Base-by-base conservation (phyloP, 208 protist species). In the Trypanosoma cruzi region DNA sequence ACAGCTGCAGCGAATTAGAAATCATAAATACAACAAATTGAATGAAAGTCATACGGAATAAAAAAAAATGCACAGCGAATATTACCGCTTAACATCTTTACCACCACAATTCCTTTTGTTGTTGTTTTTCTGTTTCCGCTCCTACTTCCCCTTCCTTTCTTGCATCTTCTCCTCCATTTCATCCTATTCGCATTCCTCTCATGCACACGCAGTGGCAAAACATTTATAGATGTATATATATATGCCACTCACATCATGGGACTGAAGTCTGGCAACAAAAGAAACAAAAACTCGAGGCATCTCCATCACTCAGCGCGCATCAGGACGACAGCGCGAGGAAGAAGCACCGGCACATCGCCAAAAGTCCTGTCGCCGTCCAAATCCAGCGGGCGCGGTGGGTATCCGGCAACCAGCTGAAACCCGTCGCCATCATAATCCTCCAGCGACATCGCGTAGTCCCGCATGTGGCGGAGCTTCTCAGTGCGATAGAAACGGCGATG, bases 351-450 rank as follows among this genome's bases (percentile, higher is more conserved):
- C 24, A 92, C 64, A 13, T 93, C 84, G 20, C 71, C 73, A 64
- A 92, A 82, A 11, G 54, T 77, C 13, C 77, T 86, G 63, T 58
- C 56, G 1, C 65, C 75, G 56, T 81, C 68, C 76, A 79, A 85
- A 50, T 52, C 48, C 20, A 96, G 32, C 60, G 77, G 57, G 24
- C 69, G 62, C 0, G 88, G 88, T 13, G 90, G 90, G 70, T 92
- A 92, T 7, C 90, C 90, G 0, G 71, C 75, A 34, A 90, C 68
- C 26, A 96, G 75, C 60, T 85, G 64, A 71, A 96, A 77, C 13
- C 61, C 29, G 20, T 64, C 67, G 18, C 70, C 81, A 20, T 72
- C 57, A 37, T 87, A 69, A 55, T 90, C 84, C 54, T 88, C 85
- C n/a, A 91, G 55, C 13, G 86, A 77, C 13, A 81, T 54, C 4